phyloP scores from a whole-genome alignment of 2,329 filamentous ascomycete species.

The Curvularia verruculosa region DNA sequence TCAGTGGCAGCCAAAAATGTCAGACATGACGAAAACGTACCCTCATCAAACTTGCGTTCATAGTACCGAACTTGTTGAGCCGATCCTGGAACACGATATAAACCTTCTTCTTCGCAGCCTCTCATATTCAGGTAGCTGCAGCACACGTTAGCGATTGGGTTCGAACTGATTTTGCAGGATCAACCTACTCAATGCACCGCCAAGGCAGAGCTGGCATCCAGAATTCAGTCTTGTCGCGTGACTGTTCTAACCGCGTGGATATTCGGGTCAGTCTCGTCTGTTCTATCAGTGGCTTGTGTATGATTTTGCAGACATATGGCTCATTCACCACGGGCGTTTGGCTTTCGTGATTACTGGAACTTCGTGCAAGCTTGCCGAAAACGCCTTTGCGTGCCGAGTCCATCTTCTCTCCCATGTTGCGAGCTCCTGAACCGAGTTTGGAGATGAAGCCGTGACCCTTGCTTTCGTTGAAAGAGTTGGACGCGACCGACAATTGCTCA shows the following conservation, averaged over 20 bases:
- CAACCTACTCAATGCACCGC: constrained; percentile 85
- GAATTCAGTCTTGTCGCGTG: constrained; percentile 93
- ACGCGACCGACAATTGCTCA: constrained; percentile 48
- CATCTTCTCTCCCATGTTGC: constrained; percentile 72
- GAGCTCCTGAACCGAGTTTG: constrained; percentile 74
- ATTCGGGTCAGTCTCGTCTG: constrained; percentile 92
- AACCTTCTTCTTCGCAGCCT: constrained; percentile 88
- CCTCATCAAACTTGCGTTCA: constrained; percentile 88
- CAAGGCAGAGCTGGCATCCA: constrained; percentile 98
- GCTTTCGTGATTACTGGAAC: constrained; percentile 72
- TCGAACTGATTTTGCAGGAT: neutral
- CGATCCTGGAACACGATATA: constrained; percentile 91
- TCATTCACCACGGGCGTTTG: constrained; percentile 71
- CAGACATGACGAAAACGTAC: constrained; percentile 53
- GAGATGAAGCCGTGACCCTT: constrained; percentile 70
- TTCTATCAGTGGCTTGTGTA: constrained; percentile 84
- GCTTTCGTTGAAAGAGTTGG: constrained; percentile 63
- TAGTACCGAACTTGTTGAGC: constrained; percentile 90
- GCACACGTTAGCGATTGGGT: constrained; percentile 19
- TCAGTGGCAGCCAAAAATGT: constrained; percentile 16
- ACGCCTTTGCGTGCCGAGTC: constrained; percentile 79
- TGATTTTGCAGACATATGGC: constrained; percentile 81
- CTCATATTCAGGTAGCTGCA: constrained; percentile 86
- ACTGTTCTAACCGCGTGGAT: constrained; percentile 84
- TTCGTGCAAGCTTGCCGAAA: constrained; percentile 77